phyloP scores from a whole-genome alignment of 2,329 filamentous ascomycete species.

The Aspergillus sp. region DNA sequence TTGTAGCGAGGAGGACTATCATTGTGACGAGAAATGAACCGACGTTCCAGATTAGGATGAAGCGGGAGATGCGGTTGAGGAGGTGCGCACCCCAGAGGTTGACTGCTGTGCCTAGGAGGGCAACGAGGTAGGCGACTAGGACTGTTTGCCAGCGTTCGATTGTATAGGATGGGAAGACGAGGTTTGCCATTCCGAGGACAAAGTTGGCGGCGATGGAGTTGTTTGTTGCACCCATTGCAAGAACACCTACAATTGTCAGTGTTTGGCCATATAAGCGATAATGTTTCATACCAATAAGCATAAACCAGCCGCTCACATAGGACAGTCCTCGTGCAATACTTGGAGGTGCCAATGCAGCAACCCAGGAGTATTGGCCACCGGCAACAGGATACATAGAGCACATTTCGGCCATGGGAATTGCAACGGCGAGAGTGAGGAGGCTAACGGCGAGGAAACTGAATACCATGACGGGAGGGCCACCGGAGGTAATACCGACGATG shows the following conservation, averaged over 20 bases:
- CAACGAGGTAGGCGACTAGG: constrained; percentile 46
- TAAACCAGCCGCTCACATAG: constrained; percentile 45
- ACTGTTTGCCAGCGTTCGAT: constrained; percentile 54
- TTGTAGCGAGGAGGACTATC: constrained; percentile 47
- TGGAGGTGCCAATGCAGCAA: constrained; percentile 49
- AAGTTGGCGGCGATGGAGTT: constrained; percentile 52
- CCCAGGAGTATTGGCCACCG: constrained; percentile 54
- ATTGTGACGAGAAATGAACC: constrained; percentile 47
- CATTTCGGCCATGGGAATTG: constrained; percentile 55
- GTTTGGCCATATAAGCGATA: too few species aligned
- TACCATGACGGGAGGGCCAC: constrained; percentile 54
- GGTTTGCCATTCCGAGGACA: constrained; percentile 48
- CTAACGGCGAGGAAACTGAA: constrained; percentile 52
- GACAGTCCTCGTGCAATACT: constrained; percentile 38
- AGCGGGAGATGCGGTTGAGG: constrained; percentile 47
- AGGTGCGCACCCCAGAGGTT: constrained; percentile 48
- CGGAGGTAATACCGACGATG: constrained; percentile 49
- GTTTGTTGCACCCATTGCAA: constrained; percentile 49
- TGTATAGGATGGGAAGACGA: constrained; percentile 45
- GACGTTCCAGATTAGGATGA: constrained; percentile 49
- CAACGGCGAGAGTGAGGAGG: constrained; percentile 46
- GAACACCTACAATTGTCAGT: too few species aligned
- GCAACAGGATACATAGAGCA: constrained; percentile 52
- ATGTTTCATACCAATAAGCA: constrained; percentile 37
- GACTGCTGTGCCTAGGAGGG: constrained; percentile 37